Evolutionary conservation across 75 land plant genomes (phyloP).

Genomic region (Picea glauca): DNA sequence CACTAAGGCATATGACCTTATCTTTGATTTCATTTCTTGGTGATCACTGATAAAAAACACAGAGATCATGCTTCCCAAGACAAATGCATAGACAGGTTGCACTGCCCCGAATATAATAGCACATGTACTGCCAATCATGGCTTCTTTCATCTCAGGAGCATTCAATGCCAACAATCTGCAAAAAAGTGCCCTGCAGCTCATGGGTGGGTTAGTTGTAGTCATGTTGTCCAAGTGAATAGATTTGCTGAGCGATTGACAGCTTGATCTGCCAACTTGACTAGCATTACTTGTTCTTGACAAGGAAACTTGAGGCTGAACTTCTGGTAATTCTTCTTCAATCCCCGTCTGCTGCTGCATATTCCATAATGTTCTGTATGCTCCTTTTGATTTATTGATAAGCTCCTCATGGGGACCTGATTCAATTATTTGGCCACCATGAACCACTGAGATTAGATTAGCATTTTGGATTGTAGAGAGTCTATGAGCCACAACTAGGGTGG

Average conservation of each 20-base stretch:
- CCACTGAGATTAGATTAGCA: conserved; percentile 34
- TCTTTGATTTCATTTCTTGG: conserved; percentile 32
- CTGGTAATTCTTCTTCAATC: conserved; percentile 10
- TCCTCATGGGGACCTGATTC: conserved; percentile 37
- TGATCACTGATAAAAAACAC: conserved; percentile 55
- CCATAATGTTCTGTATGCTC: conserved; percentile 5
- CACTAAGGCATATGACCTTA: conserved; percentile 40
- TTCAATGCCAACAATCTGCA: conserved; percentile 48
- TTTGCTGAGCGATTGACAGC: background rate
- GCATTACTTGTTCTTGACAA: background rate
- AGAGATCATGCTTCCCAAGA: conserved; percentile 74
- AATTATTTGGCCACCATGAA: conserved; percentile 29
- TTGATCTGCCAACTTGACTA: background rate
- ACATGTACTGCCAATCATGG: conserved; percentile 50
- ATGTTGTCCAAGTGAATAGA: background rate
- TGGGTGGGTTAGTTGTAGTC: background rate
- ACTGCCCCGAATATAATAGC: conserved; percentile 64
- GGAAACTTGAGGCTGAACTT: background rate
- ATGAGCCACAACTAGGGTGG: conserved; percentile 52
- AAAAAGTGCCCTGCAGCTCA: conserved; percentile 13
- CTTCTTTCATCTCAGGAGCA: conserved; percentile 82
- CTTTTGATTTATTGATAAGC: conserved; percentile 1
- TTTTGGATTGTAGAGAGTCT: conserved; percentile 31
- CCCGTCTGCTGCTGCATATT: conserved; percentile 21
- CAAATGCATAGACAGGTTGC: conserved; percentile 73